These are phyloP conservation scores for Neurospora sp. DNA, from an alignment of 495 filamentous ascomycete genomes.

Conservation along the genomic window DNA sequence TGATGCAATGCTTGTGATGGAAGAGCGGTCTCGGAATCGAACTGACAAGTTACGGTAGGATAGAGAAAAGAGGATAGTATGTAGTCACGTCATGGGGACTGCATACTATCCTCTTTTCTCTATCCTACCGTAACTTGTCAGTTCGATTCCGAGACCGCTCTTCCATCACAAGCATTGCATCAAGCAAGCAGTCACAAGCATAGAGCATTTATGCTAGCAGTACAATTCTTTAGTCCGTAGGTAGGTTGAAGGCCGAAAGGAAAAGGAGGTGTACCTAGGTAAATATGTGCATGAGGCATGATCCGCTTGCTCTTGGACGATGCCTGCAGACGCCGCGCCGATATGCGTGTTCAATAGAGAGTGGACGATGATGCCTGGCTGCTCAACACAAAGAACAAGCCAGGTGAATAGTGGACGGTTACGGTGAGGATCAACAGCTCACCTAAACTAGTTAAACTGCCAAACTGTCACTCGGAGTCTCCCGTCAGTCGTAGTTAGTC, in stretches of 20 bases:
- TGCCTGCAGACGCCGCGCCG: background rate
- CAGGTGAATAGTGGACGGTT: background rate
- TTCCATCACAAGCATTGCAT: too few species aligned
- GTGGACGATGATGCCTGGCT: background rate
- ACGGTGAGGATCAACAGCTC: background rate
- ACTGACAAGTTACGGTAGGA: background rate
- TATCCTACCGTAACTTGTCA: too few species aligned
- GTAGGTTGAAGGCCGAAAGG: background rate
- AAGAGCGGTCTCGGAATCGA: background rate
- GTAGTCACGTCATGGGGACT: background rate
- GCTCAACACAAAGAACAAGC: background rate
- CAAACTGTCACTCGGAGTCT: background rate
- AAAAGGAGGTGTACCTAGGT: background rate
- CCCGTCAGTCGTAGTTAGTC: background rate
- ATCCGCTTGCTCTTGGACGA: background rate
- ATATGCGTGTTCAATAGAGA: background rate
- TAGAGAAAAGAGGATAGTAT: background rate
- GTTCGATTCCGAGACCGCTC: too few species aligned
- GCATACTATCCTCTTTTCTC: too few species aligned
- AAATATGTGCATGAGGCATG: background rate
- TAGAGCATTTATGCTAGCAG: too few species aligned
- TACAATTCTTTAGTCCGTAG: background rate
- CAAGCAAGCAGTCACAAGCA: too few species aligned
- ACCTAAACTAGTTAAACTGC: background rate
- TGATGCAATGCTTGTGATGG: background rate